phyloP scores from a whole-genome alignment of 768 basidiomycete species.

The Rhizopogon roseolus region DNA sequence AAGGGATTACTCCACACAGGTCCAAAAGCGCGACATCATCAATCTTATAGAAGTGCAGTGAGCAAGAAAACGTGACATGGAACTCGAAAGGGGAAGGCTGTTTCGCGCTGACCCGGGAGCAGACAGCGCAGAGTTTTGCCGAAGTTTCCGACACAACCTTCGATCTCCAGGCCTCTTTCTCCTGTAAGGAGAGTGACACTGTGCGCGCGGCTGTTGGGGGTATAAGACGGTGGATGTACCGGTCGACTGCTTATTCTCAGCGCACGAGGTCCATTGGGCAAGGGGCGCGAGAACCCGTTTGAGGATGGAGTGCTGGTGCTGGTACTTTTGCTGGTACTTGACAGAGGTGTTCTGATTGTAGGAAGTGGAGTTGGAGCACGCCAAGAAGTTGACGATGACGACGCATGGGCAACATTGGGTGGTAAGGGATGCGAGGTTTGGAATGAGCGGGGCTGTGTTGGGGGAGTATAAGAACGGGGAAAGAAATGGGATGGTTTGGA shows the following conservation, averaged over 20 bases:
- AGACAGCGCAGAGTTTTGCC: too few species aligned
- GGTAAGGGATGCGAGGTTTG: slow-evolving; percentile 22
- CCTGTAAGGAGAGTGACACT: background rate
- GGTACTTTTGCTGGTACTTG: slow-evolving; percentile 5
- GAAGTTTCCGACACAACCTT: too few species aligned
- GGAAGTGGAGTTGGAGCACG: slow-evolving; percentile 26
- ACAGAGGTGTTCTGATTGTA: slow-evolving; percentile 24
- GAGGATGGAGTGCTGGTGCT: slow-evolving; percentile 13
- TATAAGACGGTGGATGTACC: slow-evolving; percentile 14
- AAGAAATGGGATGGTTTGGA: slow-evolving; percentile 26
- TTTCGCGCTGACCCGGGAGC: too few species aligned
- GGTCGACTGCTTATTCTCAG: slow-evolving; percentile 25
- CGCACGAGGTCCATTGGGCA: slow-evolving; percentile 37
- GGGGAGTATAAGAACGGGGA: slow-evolving; percentile 38
- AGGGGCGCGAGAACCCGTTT: slow-evolving; percentile 23
- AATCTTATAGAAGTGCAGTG: too few species aligned
- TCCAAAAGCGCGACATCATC: too few species aligned
- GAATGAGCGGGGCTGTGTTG: slow-evolving; percentile 46
- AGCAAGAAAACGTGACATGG: too few species aligned
- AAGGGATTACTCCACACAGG: too few species aligned
- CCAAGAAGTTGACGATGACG: slow-evolving; percentile 15
- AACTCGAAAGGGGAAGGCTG: too few species aligned
- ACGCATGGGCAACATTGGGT: slow-evolving; percentile 18
- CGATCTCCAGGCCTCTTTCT: too few species aligned
- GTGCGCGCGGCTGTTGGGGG: slow-evolving; percentile 15